A percentile compares a stretch with the other conserved stretches of the same genome.
Evolutionary conservation across 2,329 filamentous ascomycete genomes (phyloP).

Genomic region (Talaromyces sp.): DNA sequence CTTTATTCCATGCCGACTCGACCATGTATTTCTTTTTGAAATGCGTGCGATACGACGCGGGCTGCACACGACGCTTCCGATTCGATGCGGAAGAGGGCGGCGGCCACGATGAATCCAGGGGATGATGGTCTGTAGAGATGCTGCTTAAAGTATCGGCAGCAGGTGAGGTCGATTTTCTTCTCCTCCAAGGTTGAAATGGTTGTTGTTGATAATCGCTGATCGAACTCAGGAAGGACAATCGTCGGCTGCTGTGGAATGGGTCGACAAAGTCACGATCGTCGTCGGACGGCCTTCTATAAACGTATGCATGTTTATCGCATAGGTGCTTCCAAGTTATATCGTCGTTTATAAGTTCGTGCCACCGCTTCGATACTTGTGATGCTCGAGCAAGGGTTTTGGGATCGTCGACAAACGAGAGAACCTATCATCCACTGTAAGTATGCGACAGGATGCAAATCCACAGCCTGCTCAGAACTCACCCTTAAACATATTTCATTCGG

Average conservation of each 20-base stretch:
- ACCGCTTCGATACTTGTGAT: slow-evolving; percentile 92
- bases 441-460: neutral
- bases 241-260: slow-evolving; percentile 28
- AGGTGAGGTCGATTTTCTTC: slow-evolving; percentile 31
- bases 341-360: slow-evolving; percentile 89
- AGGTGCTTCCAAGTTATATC: slow-evolving; percentile 98
- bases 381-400: slow-evolving; percentile 88
- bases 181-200: slow-evolving; percentile 22
- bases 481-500: slow-evolving; percentile 90
- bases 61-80: slow-evolving; percentile 54
- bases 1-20: slow-evolving; percentile 92
- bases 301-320: slow-evolving; percentile 94
- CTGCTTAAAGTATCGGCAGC: slow-evolving; percentile 48
- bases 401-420: slow-evolving; percentile 95
- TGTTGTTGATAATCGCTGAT: slow-evolving; percentile 15
- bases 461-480: slow-evolving; percentile 51
- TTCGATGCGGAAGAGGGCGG: slow-evolving; percentile 26
- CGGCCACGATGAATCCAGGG: slow-evolving; percentile 30
- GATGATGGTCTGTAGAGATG: slow-evolving; percentile 35
- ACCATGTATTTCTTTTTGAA: slow-evolving; percentile 98
- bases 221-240: slow-evolving; percentile 22
- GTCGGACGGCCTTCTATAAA: slow-evolving; percentile 63
- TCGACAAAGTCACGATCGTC: slow-evolving; percentile 38
- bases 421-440: slow-evolving; percentile 48
- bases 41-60: slow-evolving; percentile 87